Conservation (phyloP, 306 rosid genomes). For the Gleditsia sinensis region DNA sequence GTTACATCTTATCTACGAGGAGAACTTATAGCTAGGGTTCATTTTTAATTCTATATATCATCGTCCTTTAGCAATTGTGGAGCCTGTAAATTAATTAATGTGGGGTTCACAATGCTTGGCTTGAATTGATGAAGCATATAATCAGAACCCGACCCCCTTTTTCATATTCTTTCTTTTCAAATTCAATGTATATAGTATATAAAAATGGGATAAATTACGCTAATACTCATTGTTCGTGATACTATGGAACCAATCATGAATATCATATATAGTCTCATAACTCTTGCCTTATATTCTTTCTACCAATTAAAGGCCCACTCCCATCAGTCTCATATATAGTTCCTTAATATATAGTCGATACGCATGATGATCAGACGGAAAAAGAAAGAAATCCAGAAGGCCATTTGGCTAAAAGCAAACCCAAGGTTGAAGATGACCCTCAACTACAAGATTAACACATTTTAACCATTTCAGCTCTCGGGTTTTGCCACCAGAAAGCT, state of each 20-base stretch:
- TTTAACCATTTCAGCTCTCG: conserved; percentile 24
- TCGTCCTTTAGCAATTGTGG: not conserved
- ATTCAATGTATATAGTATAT: not conserved
- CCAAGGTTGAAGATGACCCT: conserved; percentile 48
- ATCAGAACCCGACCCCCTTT: not conserved
- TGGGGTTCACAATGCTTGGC: not conserved
- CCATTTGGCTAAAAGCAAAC: conserved; percentile 22
- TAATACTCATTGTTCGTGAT: not conserved
- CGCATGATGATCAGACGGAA: not conserved
- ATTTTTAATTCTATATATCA: not conserved
- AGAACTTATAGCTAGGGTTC: too few relatives aligned
- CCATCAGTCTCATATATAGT: conserved; percentile 4
- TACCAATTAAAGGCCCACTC: conserved; percentile 22
- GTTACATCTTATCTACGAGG: too few relatives aligned
- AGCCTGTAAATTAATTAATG: too few relatives aligned
- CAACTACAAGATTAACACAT: conserved; percentile 42
- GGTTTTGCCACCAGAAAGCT: conserved; percentile 24
- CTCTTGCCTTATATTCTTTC: not conserved
- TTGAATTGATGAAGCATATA: conserved; percentile 16
- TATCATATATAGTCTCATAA: conserved; percentile 33
- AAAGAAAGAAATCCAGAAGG: conserved; percentile 6
- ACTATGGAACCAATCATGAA: conserved; percentile 30
- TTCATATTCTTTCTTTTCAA: not conserved
- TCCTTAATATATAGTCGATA: conserved; percentile 7
- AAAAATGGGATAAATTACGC: too few relatives aligned